Conservation (phyloP, 805 yeast genomes). For the Myxozyma monticola region DNA sequence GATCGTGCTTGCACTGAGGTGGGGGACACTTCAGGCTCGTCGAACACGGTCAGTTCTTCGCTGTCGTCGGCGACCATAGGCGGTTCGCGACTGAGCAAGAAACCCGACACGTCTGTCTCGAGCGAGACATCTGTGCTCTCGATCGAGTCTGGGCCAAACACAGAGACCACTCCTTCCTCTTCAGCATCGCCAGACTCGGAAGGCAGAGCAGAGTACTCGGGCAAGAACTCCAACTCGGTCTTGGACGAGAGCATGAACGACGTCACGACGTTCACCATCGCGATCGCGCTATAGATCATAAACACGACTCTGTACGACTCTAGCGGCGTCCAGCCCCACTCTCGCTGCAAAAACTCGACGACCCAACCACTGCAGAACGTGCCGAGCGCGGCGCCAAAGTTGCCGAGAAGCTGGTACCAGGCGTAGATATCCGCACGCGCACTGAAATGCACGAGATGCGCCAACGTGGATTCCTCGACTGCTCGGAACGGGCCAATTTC, state of each 20-base stretch:
- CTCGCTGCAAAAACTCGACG: constrained; percentile 55
- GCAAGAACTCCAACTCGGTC: constrained; percentile 49
- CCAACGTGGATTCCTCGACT: constrained; percentile 54
- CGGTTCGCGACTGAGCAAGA: constrained; percentile 3
- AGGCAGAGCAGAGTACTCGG: constrained; percentile 8
- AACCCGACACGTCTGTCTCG: constrained; percentile 1
- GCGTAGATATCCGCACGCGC: constrained; percentile 56
- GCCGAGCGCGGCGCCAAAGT: constrained; percentile 62
- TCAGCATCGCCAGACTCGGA: constrained; percentile 1
- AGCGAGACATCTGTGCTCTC: not conserved
- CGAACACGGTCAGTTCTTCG: constrained; percentile 11
- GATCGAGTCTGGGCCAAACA: not conserved
- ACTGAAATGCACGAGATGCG: constrained; percentile 46
- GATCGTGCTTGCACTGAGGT: not conserved
- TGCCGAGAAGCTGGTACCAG: constrained; percentile 56
- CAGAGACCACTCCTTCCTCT: not conserved
- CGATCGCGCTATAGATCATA: constrained; percentile 29
- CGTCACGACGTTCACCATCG: constrained; percentile 48
- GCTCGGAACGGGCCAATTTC: constrained; percentile 62
- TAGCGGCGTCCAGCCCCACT: constrained; percentile 14
- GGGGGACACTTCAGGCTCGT: constrained; percentile 13
- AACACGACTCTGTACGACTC: constrained; percentile 19
- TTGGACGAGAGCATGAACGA: constrained; percentile 53
- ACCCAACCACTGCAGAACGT: constrained; percentile 73
- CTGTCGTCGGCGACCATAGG: constrained; percentile 13